phyloP scores from a whole-genome alignment of 306 rosid genomes.

The Trifolium fragiferum region DNA sequence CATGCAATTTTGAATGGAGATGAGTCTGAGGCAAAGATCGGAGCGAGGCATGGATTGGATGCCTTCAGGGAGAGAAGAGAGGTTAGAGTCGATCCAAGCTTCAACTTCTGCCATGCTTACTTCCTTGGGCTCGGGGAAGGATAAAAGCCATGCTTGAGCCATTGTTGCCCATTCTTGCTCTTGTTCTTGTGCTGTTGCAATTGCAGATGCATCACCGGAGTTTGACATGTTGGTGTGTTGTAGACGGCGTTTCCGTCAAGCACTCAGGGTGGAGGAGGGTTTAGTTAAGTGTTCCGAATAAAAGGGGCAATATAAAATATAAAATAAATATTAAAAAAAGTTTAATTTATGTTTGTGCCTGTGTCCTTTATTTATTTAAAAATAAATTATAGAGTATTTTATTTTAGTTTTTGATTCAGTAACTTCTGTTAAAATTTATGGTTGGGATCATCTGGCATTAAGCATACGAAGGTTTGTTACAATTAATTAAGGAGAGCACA shows the following conservation, averaged over 20 bases:
- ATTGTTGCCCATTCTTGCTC: conserved; percentile 87
- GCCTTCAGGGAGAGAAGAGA: conserved; percentile 69
- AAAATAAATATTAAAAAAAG: too few relatives aligned
- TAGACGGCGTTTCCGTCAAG: conserved; percentile 9
- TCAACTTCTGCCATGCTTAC: conserved; percentile 84
- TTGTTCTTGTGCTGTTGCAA: conserved; percentile 10
- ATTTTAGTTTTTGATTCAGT: too few relatives aligned
- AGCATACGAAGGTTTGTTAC: too few relatives aligned
- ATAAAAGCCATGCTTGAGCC: conserved; percentile 94
- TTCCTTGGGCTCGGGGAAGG: conserved; percentile 81
- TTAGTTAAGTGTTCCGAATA: not conserved
- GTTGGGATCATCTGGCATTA: too few relatives aligned
- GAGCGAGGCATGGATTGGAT: conserved; percentile 88
- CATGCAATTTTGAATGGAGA: conserved; percentile 83
- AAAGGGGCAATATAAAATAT: not conserved
- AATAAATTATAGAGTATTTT: too few relatives aligned
- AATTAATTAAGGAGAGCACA: too few relatives aligned
- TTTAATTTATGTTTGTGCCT: too few relatives aligned
- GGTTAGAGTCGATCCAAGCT: conserved; percentile 87
- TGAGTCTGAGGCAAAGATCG: conserved; percentile 77
- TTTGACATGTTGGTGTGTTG: conserved; percentile 52
- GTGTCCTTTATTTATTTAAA: too few relatives aligned
- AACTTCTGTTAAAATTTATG: too few relatives aligned
- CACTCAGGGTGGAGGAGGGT: conserved; percentile 6
- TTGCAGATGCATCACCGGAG: conserved; percentile 44